Evolutionary conservation across 345 rosid species (phyloP).

Genomic region (Firmiana major): DNA sequence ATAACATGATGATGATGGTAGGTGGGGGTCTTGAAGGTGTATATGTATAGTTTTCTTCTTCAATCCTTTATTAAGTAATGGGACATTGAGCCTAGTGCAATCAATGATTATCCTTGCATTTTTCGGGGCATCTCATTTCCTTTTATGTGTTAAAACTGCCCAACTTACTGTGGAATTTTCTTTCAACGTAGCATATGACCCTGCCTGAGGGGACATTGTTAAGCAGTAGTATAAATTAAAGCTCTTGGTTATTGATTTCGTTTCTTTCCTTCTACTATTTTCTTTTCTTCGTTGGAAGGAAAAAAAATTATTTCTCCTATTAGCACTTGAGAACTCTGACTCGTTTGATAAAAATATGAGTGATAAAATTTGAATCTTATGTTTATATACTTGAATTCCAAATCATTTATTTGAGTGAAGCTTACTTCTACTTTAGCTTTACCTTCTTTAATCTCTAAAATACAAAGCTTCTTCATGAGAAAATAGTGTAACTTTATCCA

Average conservation of each 20-base stretch:
- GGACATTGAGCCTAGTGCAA: conserved; percentile 32
- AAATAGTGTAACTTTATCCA: neutral
- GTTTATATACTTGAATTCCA: neutral
- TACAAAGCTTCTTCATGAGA: neutral
- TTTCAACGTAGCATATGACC: neutral
- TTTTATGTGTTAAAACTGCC: neutral
- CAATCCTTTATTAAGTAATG: conserved; percentile 26
- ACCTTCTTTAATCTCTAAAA: neutral
- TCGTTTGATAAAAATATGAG: no score
- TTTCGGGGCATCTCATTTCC: neutral
- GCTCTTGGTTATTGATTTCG: neutral
- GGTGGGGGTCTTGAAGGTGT: conserved; percentile 37
- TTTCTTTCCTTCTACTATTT: no score
- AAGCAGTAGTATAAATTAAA: neutral
- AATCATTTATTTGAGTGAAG: conserved; percentile 1
- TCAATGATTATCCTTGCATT: conserved; percentile 25
- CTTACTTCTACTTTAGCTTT: neutral
- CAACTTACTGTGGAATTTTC: neutral
- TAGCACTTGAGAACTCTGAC: no score
- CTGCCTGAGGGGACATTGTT: neutral
- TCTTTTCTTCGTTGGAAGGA: no score
- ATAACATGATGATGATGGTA: conserved; percentile 24
- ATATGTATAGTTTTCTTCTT: conserved; percentile 39
- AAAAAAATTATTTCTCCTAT: no score
- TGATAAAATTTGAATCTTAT: neutral